Conservation (phyloP, 2,329 filamentous ascomycete genomes). For the Pyrenophora graminea region DNA sequence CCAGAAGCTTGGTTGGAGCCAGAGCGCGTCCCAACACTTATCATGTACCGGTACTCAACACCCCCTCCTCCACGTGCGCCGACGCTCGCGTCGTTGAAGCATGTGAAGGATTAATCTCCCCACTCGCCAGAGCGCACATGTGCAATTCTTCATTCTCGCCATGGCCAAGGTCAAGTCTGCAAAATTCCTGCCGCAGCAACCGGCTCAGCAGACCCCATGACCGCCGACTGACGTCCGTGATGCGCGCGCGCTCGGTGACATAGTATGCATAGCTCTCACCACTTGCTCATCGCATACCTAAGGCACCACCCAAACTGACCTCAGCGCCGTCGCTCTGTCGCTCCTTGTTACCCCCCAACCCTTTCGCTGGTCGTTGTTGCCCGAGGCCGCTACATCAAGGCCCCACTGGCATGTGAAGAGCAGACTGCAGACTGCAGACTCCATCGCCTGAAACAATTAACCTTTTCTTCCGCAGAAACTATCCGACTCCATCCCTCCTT, state of each 20-base stretch:
- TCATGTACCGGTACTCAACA: background rate
- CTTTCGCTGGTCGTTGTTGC: background rate
- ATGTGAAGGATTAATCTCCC: constrained; percentile 10
- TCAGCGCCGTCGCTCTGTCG: background rate
- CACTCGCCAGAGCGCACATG: too few relatives aligned
- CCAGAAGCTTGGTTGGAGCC: constrained; percentile 4
- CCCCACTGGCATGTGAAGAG: constrained; percentile 18
- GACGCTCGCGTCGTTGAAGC: background rate
- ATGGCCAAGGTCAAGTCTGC: background rate
- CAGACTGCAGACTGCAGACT: background rate
- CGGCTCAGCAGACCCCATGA: constrained; percentile 29
- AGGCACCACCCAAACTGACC: background rate
- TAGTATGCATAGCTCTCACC: background rate
- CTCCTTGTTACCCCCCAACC: background rate
- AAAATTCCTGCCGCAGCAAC: constrained; percentile 19
- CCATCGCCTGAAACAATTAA: too few relatives aligned
- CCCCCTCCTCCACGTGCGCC: too few relatives aligned
- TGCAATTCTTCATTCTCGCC: background rate
- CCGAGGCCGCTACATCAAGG: background rate
- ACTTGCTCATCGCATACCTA: too few relatives aligned
- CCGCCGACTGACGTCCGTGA: constrained; percentile 17
- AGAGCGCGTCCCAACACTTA: constrained; percentile 11
- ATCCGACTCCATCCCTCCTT: constrained; percentile 4
- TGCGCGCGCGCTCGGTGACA: constrained; percentile 16
- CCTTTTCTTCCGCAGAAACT: background rate